Evolutionary conservation across 1,284 basidiomycete species (phyloP).

Genomic region (Blastosporella zonata): DNA sequence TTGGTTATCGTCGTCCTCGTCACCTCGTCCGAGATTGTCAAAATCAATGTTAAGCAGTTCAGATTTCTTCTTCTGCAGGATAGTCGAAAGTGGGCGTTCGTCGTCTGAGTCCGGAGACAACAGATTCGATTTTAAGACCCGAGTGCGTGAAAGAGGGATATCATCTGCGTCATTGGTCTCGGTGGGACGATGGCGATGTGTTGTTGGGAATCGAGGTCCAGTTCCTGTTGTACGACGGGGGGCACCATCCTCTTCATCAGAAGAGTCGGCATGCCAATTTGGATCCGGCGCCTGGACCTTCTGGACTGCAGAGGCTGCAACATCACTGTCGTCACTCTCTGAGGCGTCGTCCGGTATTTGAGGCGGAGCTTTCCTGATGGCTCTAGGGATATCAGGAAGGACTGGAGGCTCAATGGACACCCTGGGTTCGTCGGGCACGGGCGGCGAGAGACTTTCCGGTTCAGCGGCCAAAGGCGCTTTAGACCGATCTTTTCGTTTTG

Average conservation of each 20-base stretch:
- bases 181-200: conserved; percentile 21
- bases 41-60: conserved; percentile 45
- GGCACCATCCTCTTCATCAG: conserved; percentile 53
- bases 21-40: conserved; percentile 30
- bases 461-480: conserved; percentile 22
- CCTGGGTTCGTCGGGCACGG: conserved; percentile 23
- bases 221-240: conserved; percentile 53
- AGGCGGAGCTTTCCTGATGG: conserved; percentile 41
- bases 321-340: conserved; percentile 50
- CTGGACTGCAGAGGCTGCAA: conserved; percentile 18
- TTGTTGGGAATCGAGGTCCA: conserved; percentile 47
- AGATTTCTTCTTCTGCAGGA: conserved; percentile 53
- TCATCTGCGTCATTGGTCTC: conserved; percentile 67
- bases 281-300: conserved; percentile 21
- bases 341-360: conserved; percentile 47
- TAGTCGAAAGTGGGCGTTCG: conserved; percentile 64
- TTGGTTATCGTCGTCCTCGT: conserved; percentile 65
- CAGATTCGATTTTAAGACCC: conserved; percentile 36
- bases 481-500: conserved; percentile 40
- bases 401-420: conserved; percentile 49
- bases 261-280: conserved; percentile 59
- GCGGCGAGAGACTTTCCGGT: conserved; percentile 12
- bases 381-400: conserved; percentile 53
- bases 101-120: conserved; percentile 57
- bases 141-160: conserved; percentile 60